Evolutionary conservation across 805 yeast species (phyloP), one percentile per base, ranked within the genome.

Genomic region (Wickerhamiella sergipiensis): DNA sequence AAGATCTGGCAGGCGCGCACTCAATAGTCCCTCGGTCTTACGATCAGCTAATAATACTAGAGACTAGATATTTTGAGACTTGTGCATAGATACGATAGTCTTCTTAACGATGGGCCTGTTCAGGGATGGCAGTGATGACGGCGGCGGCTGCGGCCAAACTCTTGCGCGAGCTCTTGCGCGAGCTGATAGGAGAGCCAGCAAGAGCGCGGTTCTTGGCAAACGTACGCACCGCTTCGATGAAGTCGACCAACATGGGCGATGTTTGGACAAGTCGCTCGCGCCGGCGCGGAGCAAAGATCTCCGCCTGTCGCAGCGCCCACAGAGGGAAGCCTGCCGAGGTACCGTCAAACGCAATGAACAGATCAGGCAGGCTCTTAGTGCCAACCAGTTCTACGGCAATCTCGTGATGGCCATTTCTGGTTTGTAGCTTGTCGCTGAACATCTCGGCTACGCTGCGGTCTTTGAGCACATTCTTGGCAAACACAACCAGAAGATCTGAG

Each of bases 1-100:
- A 71, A 79, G 64, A 54, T 57, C 50, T 62, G 64, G 62, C 48
- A 50, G 7, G 38, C 43, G 5, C 38, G 26, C 10, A 36, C 21
- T 24, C 26, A 24, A 24, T 24, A 24, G 26, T n/a, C n/a, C n/a
- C n/a, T n/a, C n/a, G n/a, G n/a, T n/a, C n/a, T n/a, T n/a, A n/a
- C n/a, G n/a, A n/a, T n/a, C n/a, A n/a, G n/a, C n/a, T n/a, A n/a
- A n/a, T n/a, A n/a, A n/a, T n/a, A n/a, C n/a, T n/a, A n/a, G n/a
- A n/a, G n/a, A n/a, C n/a, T n/a, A n/a, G n/a, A n/a, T n/a, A n/a
- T n/a, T n/a, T n/a, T n/a, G n/a, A n/a, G n/a, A n/a, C n/a, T n/a
- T n/a, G n/a, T n/a, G n/a, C n/a, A n/a, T n/a, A n/a, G n/a, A n/a
- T n/a, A n/a, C n/a, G n/a, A n/a, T n/a, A n/a, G n/a, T n/a, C n/a